Percentiles rank a stretch among this genome's conserved stretches.
Conservation (phyloP, 2,329 filamentous ascomycete genomes). For the Talaromyces sp. region DNA sequence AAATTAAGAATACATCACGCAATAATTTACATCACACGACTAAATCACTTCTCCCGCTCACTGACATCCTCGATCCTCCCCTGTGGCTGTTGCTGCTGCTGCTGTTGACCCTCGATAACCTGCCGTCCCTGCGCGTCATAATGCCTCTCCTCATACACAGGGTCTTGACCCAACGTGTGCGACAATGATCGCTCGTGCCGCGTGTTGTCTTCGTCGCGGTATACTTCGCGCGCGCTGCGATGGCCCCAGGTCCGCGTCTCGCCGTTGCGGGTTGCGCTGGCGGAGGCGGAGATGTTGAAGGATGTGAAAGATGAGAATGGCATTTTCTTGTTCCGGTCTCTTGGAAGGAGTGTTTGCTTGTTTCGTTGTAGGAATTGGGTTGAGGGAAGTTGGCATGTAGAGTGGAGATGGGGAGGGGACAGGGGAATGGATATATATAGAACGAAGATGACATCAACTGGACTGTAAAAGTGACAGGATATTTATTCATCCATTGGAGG, state of each 20-base stretch:
- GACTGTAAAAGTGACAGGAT: no score
- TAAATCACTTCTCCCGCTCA: background rate
- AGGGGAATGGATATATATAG: no score
- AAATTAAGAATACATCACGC: background rate
- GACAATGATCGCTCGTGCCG: slow-evolving; percentile 9
- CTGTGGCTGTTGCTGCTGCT: background rate
- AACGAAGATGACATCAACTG: no score
- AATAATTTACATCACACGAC: background rate
- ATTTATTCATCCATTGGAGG: no score
- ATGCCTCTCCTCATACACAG: slow-evolving; percentile 16
- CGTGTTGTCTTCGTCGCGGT: slow-evolving; percentile 13
- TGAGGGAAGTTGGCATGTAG: background rate
- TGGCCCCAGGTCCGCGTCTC: slow-evolving; percentile 14
- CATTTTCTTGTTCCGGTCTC: background rate
- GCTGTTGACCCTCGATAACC: background rate
- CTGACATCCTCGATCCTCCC: slow-evolving; percentile 16
- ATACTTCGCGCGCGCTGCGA: slow-evolving; percentile 10
- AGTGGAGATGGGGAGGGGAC: no score
- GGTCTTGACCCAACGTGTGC: slow-evolving; percentile 13
- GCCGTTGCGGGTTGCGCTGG: slow-evolving; percentile 11
- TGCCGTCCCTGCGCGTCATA: slow-evolving; percentile 13
- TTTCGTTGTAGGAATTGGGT: background rate
- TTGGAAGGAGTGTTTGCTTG: background rate
- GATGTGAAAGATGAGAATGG: slow-evolving; percentile 14
- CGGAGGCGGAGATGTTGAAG: background rate